Conservation (phyloP, 345 rosid genomes). For the Trapa bicornis region DNA sequence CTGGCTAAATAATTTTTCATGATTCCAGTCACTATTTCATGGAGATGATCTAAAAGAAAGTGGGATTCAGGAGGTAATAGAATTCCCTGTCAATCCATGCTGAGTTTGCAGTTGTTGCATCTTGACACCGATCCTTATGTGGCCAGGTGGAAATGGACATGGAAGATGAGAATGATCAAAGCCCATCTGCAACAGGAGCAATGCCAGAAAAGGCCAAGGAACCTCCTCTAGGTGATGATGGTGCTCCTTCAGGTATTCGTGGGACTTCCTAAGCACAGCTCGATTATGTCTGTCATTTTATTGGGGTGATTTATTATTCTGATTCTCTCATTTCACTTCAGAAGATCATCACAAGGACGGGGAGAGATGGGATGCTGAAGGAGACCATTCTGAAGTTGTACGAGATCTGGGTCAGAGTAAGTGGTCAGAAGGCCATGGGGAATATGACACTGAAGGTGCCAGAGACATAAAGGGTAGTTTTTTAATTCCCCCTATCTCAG, state of each 20-base stretch:
- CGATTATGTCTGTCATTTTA: not conserved
- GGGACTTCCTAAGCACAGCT: not conserved
- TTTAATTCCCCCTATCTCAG: constrained; percentile 41
- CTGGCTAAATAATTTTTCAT: constrained; percentile 8
- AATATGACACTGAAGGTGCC: constrained; percentile 36
- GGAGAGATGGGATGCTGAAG: constrained; percentile 40
- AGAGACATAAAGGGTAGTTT: constrained; percentile 20
- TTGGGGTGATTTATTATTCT: not conserved
- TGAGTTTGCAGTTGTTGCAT: not conserved
- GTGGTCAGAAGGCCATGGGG: constrained; percentile 71
- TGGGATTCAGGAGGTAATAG: constrained; percentile 73
- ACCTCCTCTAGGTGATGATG: constrained; percentile 22
- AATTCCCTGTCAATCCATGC: constrained; percentile 14
- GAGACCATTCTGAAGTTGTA: constrained; percentile 31
- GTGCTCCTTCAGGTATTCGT: constrained; percentile 30
- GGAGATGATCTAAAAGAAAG: constrained; percentile 73
- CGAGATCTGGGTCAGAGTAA: constrained; percentile 68
- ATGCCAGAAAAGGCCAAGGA: constrained; percentile 20
- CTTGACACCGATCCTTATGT: not conserved
- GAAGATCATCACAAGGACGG: constrained; percentile 23
- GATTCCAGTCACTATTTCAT: constrained; percentile 55
- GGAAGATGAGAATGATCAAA: constrained; percentile 55
- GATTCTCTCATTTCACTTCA: not conserved
- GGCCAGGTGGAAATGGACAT: constrained; percentile 88
- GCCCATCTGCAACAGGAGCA: constrained; percentile 21